These are phyloP conservation scores for Gypsophila paniculata DNA, from an alignment of 179 eudicot genomes.

Conservation along the genomic window DNA sequence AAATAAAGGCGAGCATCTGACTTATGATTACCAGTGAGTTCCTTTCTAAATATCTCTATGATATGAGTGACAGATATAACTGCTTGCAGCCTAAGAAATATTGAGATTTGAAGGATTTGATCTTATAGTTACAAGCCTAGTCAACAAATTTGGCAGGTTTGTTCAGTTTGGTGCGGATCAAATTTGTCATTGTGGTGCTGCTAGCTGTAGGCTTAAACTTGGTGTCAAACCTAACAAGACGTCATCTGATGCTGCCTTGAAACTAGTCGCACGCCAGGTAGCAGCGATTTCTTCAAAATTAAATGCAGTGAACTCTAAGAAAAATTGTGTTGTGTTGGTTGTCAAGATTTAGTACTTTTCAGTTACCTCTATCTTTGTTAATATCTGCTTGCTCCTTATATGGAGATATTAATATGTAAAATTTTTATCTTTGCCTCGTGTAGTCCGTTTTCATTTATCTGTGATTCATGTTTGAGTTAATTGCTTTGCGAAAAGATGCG, in stretches of 20 bases:
- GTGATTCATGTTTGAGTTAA: slow-evolving; percentile 8
- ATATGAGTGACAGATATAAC: background rate
- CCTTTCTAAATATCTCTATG: background rate
- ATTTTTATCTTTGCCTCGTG: slow-evolving; percentile 4
- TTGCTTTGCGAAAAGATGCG: background rate
- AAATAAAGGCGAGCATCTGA: slow-evolving; percentile 83
- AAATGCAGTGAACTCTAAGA: slow-evolving; percentile 42
- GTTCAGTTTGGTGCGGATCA: slow-evolving; percentile 99
- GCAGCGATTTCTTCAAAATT: slow-evolving; percentile 46
- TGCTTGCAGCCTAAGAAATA: background rate
- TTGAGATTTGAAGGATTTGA: slow-evolving; percentile 4
- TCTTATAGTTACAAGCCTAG: slow-evolving; percentile 18
- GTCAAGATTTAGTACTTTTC: slow-evolving; percentile 1
- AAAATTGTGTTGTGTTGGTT: slow-evolving; percentile 33
- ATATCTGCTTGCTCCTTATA: background rate
- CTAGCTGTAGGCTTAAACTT: slow-evolving; percentile 78
- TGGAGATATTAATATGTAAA: background rate
- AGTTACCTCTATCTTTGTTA: background rate
- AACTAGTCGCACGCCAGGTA: slow-evolving; percentile 74
- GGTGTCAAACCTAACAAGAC: slow-evolving; percentile 88
- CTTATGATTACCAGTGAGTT: slow-evolving; percentile 92
- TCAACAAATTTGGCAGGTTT: slow-evolving; percentile 79
- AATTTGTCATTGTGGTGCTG: slow-evolving; percentile 91
- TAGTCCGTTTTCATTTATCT: background rate
- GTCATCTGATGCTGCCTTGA: slow-evolving; percentile 76